Evolutionary conservation across 345 rosid species (phyloP).

Genomic region (Eucalyptus cladocalyx): DNA sequence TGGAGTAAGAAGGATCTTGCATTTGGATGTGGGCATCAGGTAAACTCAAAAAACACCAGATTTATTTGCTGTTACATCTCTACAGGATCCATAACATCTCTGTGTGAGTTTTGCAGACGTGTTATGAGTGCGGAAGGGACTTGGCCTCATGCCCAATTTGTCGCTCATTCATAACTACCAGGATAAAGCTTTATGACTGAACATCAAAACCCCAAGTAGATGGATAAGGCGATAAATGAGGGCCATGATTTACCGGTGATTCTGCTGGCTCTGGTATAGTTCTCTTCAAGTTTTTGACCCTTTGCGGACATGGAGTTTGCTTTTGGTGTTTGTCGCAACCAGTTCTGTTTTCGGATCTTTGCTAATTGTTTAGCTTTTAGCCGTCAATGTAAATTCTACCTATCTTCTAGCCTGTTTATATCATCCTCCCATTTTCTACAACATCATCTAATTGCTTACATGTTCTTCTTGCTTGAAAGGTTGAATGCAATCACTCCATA

Average conservation of each 20-base stretch:
- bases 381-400: neutral
- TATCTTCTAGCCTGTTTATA: neutral
- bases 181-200: conserved; percentile 14
- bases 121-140: conserved; percentile 21
- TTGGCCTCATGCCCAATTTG: conserved; percentile 16
- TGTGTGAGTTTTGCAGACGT: conserved; percentile 7
- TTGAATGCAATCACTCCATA: neutral
- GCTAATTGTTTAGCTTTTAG: neutral
- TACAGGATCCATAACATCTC: neutral
- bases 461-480: neutral
- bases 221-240: neutral
- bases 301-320: neutral
- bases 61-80: neutral
- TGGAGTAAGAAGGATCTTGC: conserved; percentile 23
- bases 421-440: neutral
- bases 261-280: neutral
- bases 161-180: conserved; percentile 3
- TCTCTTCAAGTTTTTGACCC: neutral
- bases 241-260: neutral
- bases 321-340: neutral
- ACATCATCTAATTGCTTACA: neutral
- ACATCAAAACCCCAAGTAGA: neutral
- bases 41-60: neutral
- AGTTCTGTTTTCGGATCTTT: neutral
- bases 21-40: conserved; percentile 32